Conservation (phyloP, 805 yeast species). For the Zygosaccharomyces gambellarensis region DNA sequence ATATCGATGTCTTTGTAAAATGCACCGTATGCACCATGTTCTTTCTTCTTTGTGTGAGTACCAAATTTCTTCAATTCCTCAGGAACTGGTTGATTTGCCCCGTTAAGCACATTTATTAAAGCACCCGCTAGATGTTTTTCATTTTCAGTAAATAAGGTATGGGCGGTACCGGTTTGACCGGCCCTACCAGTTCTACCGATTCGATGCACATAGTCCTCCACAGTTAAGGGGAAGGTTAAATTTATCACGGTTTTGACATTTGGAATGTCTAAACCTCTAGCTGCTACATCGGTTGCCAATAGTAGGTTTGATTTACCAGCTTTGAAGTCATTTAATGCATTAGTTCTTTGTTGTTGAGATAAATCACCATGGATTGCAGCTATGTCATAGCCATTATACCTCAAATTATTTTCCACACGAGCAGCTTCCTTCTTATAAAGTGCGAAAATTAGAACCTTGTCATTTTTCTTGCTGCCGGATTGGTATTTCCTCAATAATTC, state of each 20-base stretch:
- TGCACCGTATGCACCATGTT: constrained; percentile 97
- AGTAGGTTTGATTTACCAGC: constrained; percentile 67
- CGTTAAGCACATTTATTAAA: constrained; percentile 82
- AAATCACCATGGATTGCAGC: constrained; percentile 97
- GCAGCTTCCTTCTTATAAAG: constrained; percentile 95
- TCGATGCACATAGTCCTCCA: constrained; percentile 95
- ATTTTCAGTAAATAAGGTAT: constrained; percentile 92
- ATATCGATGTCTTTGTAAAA: constrained; percentile 91
- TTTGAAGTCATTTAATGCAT: constrained; percentile 81
- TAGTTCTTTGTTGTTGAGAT: constrained; percentile 85
- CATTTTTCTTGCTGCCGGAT: constrained; percentile 58
- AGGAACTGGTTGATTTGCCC: constrained; percentile 94
- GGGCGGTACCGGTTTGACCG: constrained; percentile 90
- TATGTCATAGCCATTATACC: constrained; percentile 68
- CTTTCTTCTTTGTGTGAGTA: constrained; percentile 96
- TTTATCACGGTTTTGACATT: constrained; percentile 94
- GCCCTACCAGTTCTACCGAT: constrained; percentile 99
- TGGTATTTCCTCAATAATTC: constrained; percentile 72
- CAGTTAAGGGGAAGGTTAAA: constrained; percentile 92
- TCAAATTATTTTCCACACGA: constrained; percentile 73
- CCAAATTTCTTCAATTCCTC: constrained; percentile 93
- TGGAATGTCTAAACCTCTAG: constrained; percentile 96
- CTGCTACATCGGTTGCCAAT: constrained; percentile 97
- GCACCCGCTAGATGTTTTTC: constrained; percentile 97
- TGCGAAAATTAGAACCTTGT: constrained; percentile 87